Evolutionary conservation across 2,329 filamentous ascomycete species (phyloP).

Genomic region (Clarireedia hainanense): DNA sequence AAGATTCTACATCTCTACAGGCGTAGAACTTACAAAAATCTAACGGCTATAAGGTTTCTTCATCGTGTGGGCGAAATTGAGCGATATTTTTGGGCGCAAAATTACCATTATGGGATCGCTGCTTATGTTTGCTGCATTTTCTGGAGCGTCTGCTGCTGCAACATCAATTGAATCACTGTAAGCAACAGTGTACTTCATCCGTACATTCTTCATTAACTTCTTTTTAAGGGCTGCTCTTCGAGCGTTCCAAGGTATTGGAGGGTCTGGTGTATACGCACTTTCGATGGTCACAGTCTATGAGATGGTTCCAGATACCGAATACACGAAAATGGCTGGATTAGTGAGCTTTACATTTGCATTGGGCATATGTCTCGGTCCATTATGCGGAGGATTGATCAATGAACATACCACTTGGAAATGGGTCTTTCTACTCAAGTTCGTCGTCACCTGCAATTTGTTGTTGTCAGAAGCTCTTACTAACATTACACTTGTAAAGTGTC

Average conservation of each 20-base stretch:
- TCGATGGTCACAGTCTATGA: not conserved
- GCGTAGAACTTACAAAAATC: not conserved
- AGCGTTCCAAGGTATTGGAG: conserved; percentile 36
- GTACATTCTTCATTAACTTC: not conserved
- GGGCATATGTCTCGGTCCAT: conserved; percentile 19
- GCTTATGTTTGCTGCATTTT: not conserved
- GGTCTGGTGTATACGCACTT: conserved; percentile 34
- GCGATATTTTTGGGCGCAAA: not conserved
- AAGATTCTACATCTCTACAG: not conserved
- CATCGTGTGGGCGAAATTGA: conserved; percentile 1
- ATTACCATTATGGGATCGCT: not conserved
- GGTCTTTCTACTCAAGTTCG: conserved; percentile 4
- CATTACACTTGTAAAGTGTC: not conserved
- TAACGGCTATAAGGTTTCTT: not conserved
- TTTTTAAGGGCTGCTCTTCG: not conserved
- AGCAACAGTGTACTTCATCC: not conserved
- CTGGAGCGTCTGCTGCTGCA: not conserved
- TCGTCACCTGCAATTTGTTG: not conserved
- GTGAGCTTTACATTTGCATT: conserved; percentile 10
- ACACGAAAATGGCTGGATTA: conserved; percentile 11
- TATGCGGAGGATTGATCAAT: conserved; percentile 28
- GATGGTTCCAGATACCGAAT: conserved; percentile 20
- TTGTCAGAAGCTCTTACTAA: not conserved
- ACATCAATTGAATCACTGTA: not conserved
- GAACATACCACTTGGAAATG: conserved; percentile 31